A percentile compares a stretch with the other conserved stretches of the same genome.
phyloP scores from a whole-genome alignment of 2,329 filamentous ascomycete species.

The Xylaria digitata region DNA sequence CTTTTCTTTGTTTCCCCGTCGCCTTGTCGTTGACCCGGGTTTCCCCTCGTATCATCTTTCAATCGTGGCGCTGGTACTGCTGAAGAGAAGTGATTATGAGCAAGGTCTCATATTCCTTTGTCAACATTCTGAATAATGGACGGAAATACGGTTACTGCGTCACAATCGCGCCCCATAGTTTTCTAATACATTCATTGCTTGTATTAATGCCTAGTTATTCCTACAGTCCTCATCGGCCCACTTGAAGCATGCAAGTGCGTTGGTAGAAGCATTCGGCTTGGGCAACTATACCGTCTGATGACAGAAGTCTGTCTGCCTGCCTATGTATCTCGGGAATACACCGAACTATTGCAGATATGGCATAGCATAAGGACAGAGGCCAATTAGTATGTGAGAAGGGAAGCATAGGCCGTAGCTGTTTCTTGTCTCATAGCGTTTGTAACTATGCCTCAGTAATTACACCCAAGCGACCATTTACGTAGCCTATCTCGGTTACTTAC shows the following conservation, averaged over 20 bases:
- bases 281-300: neutral
- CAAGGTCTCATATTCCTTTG: conserved; percentile 20
- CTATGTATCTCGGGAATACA: conserved; percentile 36
- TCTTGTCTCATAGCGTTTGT: conserved; percentile 41
- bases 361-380: conserved; percentile 18
- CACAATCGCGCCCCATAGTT: conserved; percentile 1
- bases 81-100: conserved; percentile 20
- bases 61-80: neutral
- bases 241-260: neutral
- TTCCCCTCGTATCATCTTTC: conserved; percentile 14
- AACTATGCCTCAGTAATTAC: conserved; percentile 9
- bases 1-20: conserved; percentile 32
- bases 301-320: conserved; percentile 7
- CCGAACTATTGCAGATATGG: conserved; percentile 31
- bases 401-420: conserved; percentile 21
- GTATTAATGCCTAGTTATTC: neutral
- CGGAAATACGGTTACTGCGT: conserved; percentile 3
- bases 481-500: neutral
- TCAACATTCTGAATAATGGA: conserved; percentile 19
- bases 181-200: neutral
- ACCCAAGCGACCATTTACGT: neutral
- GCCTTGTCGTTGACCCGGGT: conserved; percentile 17
- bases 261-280: neutral
- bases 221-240: neutral
- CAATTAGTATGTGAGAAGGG: conserved; percentile 17